Evolutionary conservation across 2,329 filamentous ascomycete genomes (phyloP), one percentile per base, ranked within the genome.

Genomic region (Cladosporium sp.): DNA sequence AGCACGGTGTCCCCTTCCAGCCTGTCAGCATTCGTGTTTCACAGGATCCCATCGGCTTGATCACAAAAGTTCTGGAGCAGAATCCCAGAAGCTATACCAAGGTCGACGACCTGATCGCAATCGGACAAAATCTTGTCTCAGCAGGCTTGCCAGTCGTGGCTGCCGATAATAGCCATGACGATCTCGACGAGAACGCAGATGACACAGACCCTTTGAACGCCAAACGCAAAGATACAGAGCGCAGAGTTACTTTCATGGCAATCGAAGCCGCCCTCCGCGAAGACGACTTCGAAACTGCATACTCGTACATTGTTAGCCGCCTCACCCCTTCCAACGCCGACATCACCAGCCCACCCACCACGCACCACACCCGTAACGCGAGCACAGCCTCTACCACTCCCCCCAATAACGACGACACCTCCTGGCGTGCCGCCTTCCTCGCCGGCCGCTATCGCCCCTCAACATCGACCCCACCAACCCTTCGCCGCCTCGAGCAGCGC

Each of bases 261-360:
- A 85, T 93, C 39, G 86, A 91, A 68, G 85, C 88, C 13, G 88
- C 90, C 12, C 78, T 94, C 1, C 78, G 80, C 9, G 89, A 92
- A 68, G 86, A 91, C 61, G 90, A 85, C 68, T 94, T 94, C 60
- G 90, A 95, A 69, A 94, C 90, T 0, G 90, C 90, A 10, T 94
- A 93, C 70, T 92, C 89, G 0, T 93, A 90, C 67, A 86, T 92
- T 1, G 82, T 90, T 47, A 91, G 85, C 67, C 83, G 87, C 20
- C 77, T 94, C 25, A 68, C 69, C 2, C 73, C 70, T 6, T 66
- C 69, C 13, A 71, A 58, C 61, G 68, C 61, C 50, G 64, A 63
- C 61, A 68, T 62, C 22, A 56, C 60, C 13, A 56, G 45, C 12
- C 60, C 15, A 45, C 36, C 40, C 37, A 47, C 15, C 10, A 20